phyloP scores from a whole-genome alignment of 176 grass and related monocot genomes.

The Typha latifolia region DNA sequence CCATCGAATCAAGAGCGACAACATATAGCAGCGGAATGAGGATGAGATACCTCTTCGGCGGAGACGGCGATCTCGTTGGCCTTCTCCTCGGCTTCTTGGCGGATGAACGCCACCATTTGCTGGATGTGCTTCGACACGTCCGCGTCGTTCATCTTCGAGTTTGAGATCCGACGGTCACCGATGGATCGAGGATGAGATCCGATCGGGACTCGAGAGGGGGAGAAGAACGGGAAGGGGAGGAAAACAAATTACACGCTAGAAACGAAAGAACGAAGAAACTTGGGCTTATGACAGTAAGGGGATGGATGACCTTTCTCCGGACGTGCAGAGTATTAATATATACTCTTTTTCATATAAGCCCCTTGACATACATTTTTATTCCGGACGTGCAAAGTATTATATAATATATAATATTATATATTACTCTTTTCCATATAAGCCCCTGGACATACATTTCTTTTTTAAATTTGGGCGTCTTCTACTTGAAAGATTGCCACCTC shows the following conservation, averaged over 20 bases:
- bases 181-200: not conserved
- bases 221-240: not conserved
- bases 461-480: too few species aligned
- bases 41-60: slow-evolving; percentile 41
- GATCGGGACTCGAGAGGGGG: not conserved
- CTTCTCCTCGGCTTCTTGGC: slow-evolving; percentile 57
- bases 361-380: too few species aligned
- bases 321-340: too few species aligned
- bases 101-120: slow-evolving; percentile 69
- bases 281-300: too few species aligned
- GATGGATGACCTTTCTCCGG: too few species aligned
- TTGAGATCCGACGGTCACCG: not conserved
- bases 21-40: not conserved
- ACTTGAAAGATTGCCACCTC: too few species aligned
- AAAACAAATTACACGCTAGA: not conserved
- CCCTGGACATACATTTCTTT: too few species aligned
- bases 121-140: slow-evolving; percentile 45
- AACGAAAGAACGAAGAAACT: not conserved
- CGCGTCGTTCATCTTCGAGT: slow-evolving; percentile 40
- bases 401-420: too few species aligned
- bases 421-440: too few species aligned
- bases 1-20: not conserved
- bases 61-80: slow-evolving; percentile 65
- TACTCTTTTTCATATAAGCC: too few species aligned
- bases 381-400: too few species aligned